Conservation (phyloP, 1,284 basidiomycete species). For the Austroboletus niveus region DNA sequence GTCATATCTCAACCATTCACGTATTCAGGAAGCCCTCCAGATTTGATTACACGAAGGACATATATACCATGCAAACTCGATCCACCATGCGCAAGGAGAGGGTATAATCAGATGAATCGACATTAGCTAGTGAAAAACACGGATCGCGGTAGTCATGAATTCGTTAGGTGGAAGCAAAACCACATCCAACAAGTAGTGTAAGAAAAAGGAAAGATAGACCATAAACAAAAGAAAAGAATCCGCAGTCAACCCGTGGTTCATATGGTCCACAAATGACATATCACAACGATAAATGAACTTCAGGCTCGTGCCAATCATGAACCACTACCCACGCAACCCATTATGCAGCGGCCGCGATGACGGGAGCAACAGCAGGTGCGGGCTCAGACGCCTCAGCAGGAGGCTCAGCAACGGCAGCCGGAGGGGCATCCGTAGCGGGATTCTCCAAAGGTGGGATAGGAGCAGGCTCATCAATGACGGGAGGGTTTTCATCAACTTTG, state of each 20-base stretch:
- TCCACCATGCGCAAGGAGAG: constrained; percentile 32
- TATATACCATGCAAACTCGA: constrained; percentile 47
- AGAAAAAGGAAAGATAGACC: constrained; percentile 29
- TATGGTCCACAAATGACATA: constrained; percentile 29
- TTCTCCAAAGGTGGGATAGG: constrained; percentile 77
- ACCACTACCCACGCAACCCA: constrained; percentile 24
- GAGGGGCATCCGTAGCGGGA: constrained; percentile 46
- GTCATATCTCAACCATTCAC: constrained; percentile 19
- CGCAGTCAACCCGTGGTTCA: constrained; percentile 36
- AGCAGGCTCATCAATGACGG: constrained; percentile 72
- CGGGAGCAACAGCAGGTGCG: constrained; percentile 39
- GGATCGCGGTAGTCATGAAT: constrained; percentile 55
- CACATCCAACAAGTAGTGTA: constrained; percentile 67
- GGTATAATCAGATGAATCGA: constrained; percentile 41
- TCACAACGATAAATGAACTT: constrained; percentile 40
- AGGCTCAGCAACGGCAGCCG: constrained; percentile 38
- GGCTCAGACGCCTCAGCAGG: constrained; percentile 40
- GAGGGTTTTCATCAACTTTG: constrained; percentile 82
- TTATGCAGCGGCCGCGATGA: constrained; percentile 65
- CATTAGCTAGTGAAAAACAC: constrained; percentile 38
- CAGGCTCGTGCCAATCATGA: constrained; percentile 56
- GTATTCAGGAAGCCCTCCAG: constrained; percentile 21
- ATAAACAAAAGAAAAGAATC: constrained; percentile 32
- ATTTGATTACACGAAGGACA: constrained; percentile 58
- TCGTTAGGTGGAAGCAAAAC: constrained; percentile 45